phyloP scores from a whole-genome alignment of 345 rosid species.

The Citrus inodora region DNA sequence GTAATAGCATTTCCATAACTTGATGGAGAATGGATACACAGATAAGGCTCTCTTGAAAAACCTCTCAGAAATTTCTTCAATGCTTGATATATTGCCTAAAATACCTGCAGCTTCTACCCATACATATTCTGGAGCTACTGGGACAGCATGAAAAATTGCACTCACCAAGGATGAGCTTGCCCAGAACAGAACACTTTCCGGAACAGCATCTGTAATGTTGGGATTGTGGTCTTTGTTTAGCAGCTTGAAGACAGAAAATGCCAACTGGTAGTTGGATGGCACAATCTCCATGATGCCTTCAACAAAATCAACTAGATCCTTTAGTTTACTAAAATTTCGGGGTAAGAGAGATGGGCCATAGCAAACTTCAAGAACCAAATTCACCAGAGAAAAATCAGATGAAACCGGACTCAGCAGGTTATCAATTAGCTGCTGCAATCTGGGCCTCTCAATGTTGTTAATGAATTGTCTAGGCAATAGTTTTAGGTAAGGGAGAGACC shows the following conservation, averaged over 20 bases:
- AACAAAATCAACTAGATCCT: constrained; percentile 78
- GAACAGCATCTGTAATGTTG: constrained; percentile 11
- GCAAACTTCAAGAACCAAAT: constrained; percentile 70
- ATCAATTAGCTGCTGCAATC: constrained; percentile 52
- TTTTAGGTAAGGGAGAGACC: constrained; percentile 35
- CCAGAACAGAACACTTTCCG: constrained; percentile 65
- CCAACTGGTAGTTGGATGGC: constrained; percentile 66
- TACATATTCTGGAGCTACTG: constrained; percentile 70
- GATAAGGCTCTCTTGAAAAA: constrained; percentile 64
- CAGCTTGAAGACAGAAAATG: constrained; percentile 57
- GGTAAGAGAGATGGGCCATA: constrained; percentile 76
- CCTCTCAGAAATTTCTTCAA: constrained; percentile 37
- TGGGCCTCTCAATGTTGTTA: constrained; percentile 48
- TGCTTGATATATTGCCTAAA: constrained; percentile 36
- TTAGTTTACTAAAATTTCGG: constrained; percentile 36
- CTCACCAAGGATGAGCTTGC: constrained; percentile 51
- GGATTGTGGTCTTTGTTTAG: constrained; percentile 26
- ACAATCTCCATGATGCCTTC: constrained; percentile 64
- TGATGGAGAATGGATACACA: constrained; percentile 64
- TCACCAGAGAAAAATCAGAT: constrained; percentile 44
- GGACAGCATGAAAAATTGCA: constrained; percentile 61
- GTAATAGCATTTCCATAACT: constrained; percentile 53
- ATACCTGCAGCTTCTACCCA: constrained; percentile 75
- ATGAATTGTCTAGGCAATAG: constrained; percentile 71
- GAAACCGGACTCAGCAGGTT: constrained; percentile 61